Base-by-base conservation (phyloP, 768 basidiomycete species). In the Floccularia luteovirens region DNA sequence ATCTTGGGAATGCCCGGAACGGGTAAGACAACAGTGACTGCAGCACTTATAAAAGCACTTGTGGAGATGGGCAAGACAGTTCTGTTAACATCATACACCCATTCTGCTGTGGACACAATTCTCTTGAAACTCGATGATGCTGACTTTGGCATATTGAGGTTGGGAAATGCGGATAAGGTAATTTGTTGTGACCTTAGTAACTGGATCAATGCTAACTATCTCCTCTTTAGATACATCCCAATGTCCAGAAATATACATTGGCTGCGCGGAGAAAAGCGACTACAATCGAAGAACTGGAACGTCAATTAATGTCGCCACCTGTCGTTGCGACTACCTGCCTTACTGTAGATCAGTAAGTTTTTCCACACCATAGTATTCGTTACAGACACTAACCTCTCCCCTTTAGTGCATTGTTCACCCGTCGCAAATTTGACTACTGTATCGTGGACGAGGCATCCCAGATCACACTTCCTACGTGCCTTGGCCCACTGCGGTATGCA, bases 401-500 rank as follows among this genome's bases (percentile, higher is more conserved):
- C 46, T 25, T 46, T 38, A 91, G 93, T 52, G 78, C 91, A 0
- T 52, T 99, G 5, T 98, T 99, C 60, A 72, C 74, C 34, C 76
- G 85, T 7, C 74, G 94, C 5, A 78, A 63, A 16, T 99, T 98
- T 52, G 92, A 99, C 56, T 92, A 90, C 52, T 98, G 94, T 62
- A 96, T 99, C 41, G 84, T 99, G 13, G 96, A 98, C 46, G 96
- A 99, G 57, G 96, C 96, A 0, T 97, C 96, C 0, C 94, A 98
- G 55, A 92, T 97, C 47, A 98, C 96, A 0, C 61, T 98, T 1
- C 96, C 96, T 0, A 94, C 92, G 0, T 97, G 91, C 52, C 67
- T 98, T 1, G 96, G 96, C 4, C 96, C 96, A 0, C 64, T 98
- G 2, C 79, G 92, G 1, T 89, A 83, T 51, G 91, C 93, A 1